These are phyloP conservation scores for Cystofilobasidium ferigula DNA, from an alignment of 768 basidiomycete genomes.

Conservation along the genomic window DNA sequence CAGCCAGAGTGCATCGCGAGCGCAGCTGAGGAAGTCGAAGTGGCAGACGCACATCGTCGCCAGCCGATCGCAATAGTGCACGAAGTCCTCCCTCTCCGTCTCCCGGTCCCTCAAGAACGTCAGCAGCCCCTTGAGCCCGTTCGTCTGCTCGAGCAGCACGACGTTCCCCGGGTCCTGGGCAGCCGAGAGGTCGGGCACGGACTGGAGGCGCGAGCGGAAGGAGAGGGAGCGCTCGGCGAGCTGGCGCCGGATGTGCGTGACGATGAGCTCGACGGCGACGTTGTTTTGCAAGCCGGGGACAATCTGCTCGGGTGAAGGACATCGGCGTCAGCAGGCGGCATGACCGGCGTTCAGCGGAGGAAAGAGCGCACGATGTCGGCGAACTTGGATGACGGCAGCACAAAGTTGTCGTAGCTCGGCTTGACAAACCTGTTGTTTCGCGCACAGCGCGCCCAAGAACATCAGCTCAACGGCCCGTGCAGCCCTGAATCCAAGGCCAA, in stretches of 20 bases:
- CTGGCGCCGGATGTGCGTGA: constrained; percentile 75
- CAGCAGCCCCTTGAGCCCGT: constrained; percentile 82
- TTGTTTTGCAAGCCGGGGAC: constrained; percentile 86
- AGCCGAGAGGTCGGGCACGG: background rate
- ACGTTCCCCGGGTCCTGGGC: constrained; percentile 40
- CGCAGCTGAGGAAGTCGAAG: background rate
- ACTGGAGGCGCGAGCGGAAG: constrained; percentile 56
- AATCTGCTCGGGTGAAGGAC: constrained; percentile 48
- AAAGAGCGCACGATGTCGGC: constrained; percentile 65
- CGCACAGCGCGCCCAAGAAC: too few relatives aligned
- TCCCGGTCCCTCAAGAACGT: constrained; percentile 66
- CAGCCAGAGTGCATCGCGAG: background rate
- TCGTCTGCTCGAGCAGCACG: constrained; percentile 61
- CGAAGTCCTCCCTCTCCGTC: constrained; percentile 72
- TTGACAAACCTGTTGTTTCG: constrained; percentile 68
- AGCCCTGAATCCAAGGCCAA: constrained; percentile 8
- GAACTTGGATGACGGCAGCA: constrained; percentile 69
- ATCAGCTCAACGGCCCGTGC: background rate
- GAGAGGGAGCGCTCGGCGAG: constrained; percentile 64
- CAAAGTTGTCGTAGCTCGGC: constrained; percentile 85
- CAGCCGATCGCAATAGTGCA: constrained; percentile 52
- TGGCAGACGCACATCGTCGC: constrained; percentile 12
- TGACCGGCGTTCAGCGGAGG: background rate
- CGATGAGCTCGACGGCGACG: constrained; percentile 85
- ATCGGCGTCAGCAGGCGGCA: background rate